A percentile compares a stretch with the other conserved stretches of the same genome.
phyloP scores from a whole-genome alignment of 192 early-diverging fungal genomes.

The Rhizophagus clarus region DNA sequence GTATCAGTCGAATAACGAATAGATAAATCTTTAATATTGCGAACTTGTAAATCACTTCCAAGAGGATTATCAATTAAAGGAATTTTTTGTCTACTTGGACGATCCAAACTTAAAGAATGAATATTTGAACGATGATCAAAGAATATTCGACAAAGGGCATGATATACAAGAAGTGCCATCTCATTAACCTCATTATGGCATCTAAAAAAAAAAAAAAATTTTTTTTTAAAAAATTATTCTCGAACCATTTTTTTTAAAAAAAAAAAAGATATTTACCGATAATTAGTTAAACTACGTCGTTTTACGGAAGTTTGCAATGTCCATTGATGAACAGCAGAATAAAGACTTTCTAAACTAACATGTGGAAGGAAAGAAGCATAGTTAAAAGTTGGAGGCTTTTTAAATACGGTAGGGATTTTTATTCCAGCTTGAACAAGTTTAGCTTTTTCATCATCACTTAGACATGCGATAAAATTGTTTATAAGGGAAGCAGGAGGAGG shows the following conservation, averaged over 20 bases:
- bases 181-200: neutral
- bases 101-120: constrained; percentile 6
- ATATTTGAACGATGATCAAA: neutral
- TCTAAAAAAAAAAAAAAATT: neutral
- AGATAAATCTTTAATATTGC: constrained; percentile 7
- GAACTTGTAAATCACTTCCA: neutral
- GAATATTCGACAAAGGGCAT: neutral
- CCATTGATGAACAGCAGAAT: constrained; percentile 11
- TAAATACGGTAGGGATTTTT: neutral
- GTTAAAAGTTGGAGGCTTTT: constrained; percentile 18
- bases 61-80: neutral
- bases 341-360: constrained; percentile 19
- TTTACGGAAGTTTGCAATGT: neutral
- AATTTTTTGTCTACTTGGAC: neutral
- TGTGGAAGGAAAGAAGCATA: constrained; percentile 12
- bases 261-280: neutral
- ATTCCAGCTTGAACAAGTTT: neutral
- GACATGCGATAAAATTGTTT: constrained; percentile 14
- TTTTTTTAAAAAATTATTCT: neutral
- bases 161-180: neutral
- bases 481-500: neutral
- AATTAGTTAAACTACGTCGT: neutral
- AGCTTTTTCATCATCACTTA: constrained; percentile 13
- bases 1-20: constrained; percentile 4
- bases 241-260: no score